phyloP scores from a whole-genome alignment of 257 asterid species.

The Solanum ossicruentum region DNA sequence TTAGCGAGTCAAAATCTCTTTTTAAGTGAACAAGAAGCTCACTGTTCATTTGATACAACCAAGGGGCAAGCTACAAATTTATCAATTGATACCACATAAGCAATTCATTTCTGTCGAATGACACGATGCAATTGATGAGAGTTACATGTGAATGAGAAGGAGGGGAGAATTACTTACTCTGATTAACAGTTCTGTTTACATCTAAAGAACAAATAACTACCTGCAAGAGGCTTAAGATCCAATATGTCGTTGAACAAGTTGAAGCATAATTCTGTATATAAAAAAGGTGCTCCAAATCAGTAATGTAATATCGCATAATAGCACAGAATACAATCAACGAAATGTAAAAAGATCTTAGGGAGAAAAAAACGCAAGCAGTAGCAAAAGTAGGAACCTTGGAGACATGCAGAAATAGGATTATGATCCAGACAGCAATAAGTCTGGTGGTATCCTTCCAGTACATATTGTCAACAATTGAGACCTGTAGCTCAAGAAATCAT shows the following conservation, averaged over 20 bases:
- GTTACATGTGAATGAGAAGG: neutral
- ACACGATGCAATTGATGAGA: neutral
- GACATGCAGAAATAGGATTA: slow-evolving; percentile 34
- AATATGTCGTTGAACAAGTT: slow-evolving; percentile 34
- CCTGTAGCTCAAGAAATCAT: slow-evolving; percentile 11
- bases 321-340: neutral
- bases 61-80: neutral
- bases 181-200: neutral
- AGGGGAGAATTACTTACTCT: neutral
- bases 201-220: slow-evolving; percentile 8
- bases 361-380: neutral
- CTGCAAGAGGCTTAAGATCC: slow-evolving; percentile 39
- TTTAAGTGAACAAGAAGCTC: neutral
- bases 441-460: slow-evolving; percentile 31
- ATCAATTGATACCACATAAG: neutral
- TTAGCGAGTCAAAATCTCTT: neutral
- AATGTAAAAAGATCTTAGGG: neutral
- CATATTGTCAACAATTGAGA: slow-evolving; percentile 28
- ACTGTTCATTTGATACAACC: neutral
- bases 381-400: slow-evolving; percentile 25
- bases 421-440: slow-evolving; percentile 38
- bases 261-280: slow-evolving; percentile 25
- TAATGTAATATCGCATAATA: neutral
- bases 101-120: neutral
- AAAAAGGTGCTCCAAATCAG: neutral